phyloP scores from a whole-genome alignment of 164 flowering plant species.

The Saururus chinensis region DNA sequence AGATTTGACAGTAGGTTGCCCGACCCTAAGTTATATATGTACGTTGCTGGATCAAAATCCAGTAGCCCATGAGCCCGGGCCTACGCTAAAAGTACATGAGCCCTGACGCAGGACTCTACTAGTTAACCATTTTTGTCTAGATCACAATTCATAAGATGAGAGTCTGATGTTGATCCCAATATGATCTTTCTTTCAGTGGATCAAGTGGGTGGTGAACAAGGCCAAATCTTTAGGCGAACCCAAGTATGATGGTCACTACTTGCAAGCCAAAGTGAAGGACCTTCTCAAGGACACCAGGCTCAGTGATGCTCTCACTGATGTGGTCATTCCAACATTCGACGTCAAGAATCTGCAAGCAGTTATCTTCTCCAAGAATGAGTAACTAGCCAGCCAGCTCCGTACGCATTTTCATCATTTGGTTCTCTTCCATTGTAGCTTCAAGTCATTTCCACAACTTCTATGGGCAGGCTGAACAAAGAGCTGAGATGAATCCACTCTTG shows the following conservation, averaged over 20 bases:
- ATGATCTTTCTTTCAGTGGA: background rate
- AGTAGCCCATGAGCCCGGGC: too few species aligned
- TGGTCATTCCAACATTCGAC: constrained; percentile 41
- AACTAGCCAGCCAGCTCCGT: background rate
- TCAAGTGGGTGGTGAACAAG: background rate
- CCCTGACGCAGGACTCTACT: too few species aligned
- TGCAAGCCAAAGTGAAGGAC: constrained; percentile 10
- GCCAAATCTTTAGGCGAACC: constrained; percentile 6
- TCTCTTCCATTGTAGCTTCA: too few species aligned
- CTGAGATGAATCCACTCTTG: constrained; percentile 2
- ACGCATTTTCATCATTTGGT: too few species aligned
- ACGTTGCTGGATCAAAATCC: too few species aligned
- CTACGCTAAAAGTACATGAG: too few species aligned
- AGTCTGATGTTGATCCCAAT: too few species aligned
- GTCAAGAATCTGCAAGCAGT: constrained; percentile 31
- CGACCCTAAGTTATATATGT: too few species aligned
- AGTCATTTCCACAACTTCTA: background rate
- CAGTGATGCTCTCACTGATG: constrained; percentile 18
- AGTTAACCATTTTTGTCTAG: too few species aligned
- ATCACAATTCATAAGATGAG: too few species aligned
- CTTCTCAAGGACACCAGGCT: constrained; percentile 11
- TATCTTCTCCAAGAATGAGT: constrained; percentile 31
- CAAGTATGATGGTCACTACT: constrained; percentile 35
- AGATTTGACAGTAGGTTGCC: too few species aligned
- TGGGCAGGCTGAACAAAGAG: background rate